A percentile compares a stretch with the other conserved stretches of the same genome.
Evolutionary conservation across 768 basidiomycete species (phyloP).

Genomic region (Epithele typhae): DNA sequence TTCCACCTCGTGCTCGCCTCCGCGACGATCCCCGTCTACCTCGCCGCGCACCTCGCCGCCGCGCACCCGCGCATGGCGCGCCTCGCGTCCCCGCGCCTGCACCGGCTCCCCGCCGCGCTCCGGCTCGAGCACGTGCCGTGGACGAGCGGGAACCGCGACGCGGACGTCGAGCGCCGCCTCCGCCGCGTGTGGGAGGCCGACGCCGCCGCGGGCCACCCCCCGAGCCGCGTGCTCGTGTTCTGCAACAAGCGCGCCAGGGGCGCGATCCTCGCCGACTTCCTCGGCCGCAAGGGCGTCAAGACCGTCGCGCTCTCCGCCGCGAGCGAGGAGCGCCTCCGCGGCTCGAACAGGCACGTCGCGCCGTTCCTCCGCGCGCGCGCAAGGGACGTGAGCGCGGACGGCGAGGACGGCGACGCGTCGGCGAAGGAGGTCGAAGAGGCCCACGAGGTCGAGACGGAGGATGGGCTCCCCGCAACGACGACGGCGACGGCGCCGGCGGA

Average conservation of each 20-base stretch:
- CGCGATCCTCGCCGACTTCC: conserved; percentile 50
- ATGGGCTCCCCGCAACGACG: conserved; percentile 14
- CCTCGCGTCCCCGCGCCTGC: conserved; percentile 77
- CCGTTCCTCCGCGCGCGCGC: conserved; percentile 55
- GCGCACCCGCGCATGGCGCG: conserved; percentile 62
- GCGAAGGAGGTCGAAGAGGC: conserved; percentile 3
- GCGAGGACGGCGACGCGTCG: conserved; percentile 1
- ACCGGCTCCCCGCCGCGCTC: conserved; percentile 69
- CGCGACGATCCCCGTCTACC: conserved; percentile 81
- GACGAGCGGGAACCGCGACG: conserved; percentile 76
- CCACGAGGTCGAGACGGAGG: too few relatives aligned
- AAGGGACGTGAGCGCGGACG: too few relatives aligned
- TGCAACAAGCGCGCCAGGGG: conserved; percentile 75
- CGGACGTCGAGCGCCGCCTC: conserved; percentile 74
- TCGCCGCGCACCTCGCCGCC: conserved; percentile 57
- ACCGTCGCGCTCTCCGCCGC: conserved; percentile 64
- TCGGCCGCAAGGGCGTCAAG: conserved; percentile 57
- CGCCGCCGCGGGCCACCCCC: conserved; percentile 17
- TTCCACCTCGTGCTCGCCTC: conserved; percentile 81
- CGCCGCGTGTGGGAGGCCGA: conserved; percentile 74
- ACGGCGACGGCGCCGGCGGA: conserved; percentile 13
- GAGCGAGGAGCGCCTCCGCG: conserved; percentile 52
- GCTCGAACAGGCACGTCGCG: conserved; percentile 72
- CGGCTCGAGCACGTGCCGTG: conserved; percentile 69
- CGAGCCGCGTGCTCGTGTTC: conserved; percentile 77